Percentiles rank a stretch among this genome's conserved stretches.
These are phyloP conservation scores for Rutstroemia sp. DNA, from an alignment of 2,329 filamentous ascomycete species.

Conservation along the genomic window DNA sequence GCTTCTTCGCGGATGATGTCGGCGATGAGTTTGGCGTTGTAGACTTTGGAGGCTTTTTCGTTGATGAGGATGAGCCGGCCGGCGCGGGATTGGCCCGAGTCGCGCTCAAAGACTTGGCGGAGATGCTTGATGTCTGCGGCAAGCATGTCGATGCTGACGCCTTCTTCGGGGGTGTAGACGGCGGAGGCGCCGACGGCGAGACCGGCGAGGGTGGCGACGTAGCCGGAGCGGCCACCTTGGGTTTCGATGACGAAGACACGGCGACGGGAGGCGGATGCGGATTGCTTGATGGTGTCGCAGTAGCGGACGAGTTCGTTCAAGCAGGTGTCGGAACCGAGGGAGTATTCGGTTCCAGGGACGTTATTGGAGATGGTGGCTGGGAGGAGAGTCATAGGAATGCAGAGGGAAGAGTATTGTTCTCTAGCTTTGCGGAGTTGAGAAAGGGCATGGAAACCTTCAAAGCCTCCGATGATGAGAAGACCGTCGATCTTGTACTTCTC, in stretches of 20 bases:
- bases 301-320: constrained; percentile 91
- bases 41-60: constrained; percentile 85
- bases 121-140: constrained; percentile 84
- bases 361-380: constrained; percentile 99
- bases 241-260: constrained; percentile 98
- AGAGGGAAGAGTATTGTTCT: constrained; percentile 71
- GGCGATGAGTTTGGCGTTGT: constrained; percentile 87
- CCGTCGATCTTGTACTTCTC: constrained; percentile 83
- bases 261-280: constrained; percentile 84
- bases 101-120: constrained; percentile 74
- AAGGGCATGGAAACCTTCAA: constrained; percentile 91
- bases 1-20: constrained; percentile 94
- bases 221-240: constrained; percentile 89
- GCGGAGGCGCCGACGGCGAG: constrained; percentile 86
- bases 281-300: constrained; percentile 96
- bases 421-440: constrained; percentile 79
- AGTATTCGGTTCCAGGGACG: constrained; percentile 95
- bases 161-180: constrained; percentile 96
- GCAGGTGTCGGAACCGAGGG: constrained; percentile 91
- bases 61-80: constrained; percentile 96
- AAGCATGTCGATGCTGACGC: constrained; percentile 88
- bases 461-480: constrained; percentile 86
- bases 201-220: constrained; percentile 84
- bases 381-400: constrained; percentile 84
- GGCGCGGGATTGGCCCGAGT: constrained; percentile 81